A percentile compares a stretch with the other conserved stretches of the same genome.
phyloP scores from a whole-genome alignment of 805 yeast genomes.

The Metschnikowia arizonensis region DNA sequence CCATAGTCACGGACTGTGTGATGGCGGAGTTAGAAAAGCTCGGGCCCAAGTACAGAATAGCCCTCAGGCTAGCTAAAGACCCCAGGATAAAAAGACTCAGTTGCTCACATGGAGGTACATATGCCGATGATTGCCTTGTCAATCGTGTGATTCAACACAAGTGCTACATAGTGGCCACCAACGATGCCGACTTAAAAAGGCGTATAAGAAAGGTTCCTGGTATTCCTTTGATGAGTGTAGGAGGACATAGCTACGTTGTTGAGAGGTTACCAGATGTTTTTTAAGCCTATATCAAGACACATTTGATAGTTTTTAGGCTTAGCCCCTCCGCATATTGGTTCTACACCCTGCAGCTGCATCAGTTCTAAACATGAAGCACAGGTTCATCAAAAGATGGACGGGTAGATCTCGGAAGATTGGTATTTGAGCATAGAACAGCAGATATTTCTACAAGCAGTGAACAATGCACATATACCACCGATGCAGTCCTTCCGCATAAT shows the following conservation, averaged over 20 bases:
- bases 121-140: conserved; percentile 97
- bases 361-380: too few relatives aligned
- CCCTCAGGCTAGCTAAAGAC: conserved; percentile 86
- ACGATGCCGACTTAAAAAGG: conserved; percentile 94
- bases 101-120: conserved; percentile 92
- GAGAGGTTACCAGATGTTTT: conserved; percentile 96
- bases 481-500: too few relatives aligned
- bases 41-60: conserved; percentile 93
- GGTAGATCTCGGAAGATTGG: background rate
- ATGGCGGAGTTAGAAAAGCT: conserved; percentile 96
- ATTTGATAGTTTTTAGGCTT: background rate
- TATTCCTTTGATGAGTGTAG: conserved; percentile 94
- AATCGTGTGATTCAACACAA: conserved; percentile 92
- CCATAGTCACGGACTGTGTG: conserved; percentile 94
- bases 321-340: background rate
- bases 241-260: conserved; percentile 85
- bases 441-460: too few relatives aligned
- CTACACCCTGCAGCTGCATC: background rate
- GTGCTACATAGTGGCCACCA: conserved; percentile 95
- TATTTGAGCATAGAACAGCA: too few relatives aligned
- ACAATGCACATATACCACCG: background rate
- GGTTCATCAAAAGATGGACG: background rate
- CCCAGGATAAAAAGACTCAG: conserved; percentile 84
- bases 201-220: conserved; percentile 96
- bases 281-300: conserved; percentile 21